phyloP scores from a whole-genome alignment of 495 filamentous ascomycete genomes.

The Aspergillus asperescens region DNA sequence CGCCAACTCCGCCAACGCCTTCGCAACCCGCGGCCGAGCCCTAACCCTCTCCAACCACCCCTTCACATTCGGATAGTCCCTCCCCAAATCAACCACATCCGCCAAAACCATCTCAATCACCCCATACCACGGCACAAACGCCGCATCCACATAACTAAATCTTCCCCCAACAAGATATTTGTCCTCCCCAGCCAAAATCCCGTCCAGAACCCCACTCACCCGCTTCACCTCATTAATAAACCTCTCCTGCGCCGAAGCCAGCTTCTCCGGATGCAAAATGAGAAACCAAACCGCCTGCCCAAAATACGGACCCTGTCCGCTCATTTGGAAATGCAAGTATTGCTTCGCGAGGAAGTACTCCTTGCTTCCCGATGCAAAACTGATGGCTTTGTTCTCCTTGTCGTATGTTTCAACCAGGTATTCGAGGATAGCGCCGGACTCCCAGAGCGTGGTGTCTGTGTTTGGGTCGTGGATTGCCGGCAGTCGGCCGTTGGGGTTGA shows the following conservation, averaged over 20 bases:
- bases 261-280: conserved; percentile 49
- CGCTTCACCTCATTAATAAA: conserved; percentile 57
- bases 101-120: not conserved
- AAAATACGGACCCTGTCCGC: conserved; percentile 65
- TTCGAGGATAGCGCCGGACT: conserved; percentile 67
- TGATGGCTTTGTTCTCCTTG: conserved; percentile 53
- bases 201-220: conserved; percentile 54
- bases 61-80: not conserved
- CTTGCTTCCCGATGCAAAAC: conserved; percentile 33
- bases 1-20: no score
- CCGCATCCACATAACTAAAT: conserved; percentile 52
- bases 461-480: conserved; percentile 63
- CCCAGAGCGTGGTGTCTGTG: conserved; percentile 61
- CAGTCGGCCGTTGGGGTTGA: conserved; percentile 71
- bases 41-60: no score
- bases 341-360: conserved; percentile 54
- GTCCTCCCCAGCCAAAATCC: conserved; percentile 42
- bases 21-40: no score
- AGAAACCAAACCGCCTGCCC: conserved; percentile 57
- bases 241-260: conserved; percentile 53
- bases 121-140: conserved; percentile 51
- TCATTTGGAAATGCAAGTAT: conserved; percentile 62
- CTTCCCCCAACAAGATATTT: conserved; percentile 59
- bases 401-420: conserved; percentile 70
- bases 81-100: not conserved